Base-by-base conservation (phyloP, 192 early-diverging fungal genomes). In the Coemansia umbellata region DNA sequence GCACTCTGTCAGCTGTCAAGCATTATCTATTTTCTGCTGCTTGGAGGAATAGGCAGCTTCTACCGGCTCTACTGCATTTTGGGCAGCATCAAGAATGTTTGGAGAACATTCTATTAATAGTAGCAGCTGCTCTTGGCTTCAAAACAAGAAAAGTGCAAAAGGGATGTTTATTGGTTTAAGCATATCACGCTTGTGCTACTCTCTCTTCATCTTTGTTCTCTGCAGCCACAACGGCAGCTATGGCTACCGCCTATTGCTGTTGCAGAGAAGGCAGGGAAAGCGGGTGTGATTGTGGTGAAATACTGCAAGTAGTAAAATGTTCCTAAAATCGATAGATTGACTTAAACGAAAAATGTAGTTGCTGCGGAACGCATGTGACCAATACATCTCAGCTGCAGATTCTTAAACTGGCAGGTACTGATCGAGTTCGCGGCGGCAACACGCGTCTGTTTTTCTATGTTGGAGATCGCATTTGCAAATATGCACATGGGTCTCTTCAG, bases 281-380 rank as follows among this genome's bases (percentile, higher is more conserved):
- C n/a, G n/a, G n/a, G n/a, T n/a, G n/a, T n/a, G n/a, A n/a, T n/a
- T n/a, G n/a, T n/a, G n/a, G n/a, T n/a, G n/a, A n/a, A n/a, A n/a
- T n/a, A n/a, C n/a, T n/a, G n/a, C n/a, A n/a, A n/a, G n/a, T n/a
- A n/a, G n/a, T n/a, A n/a, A n/a, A n/a, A n/a, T n/a, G n/a, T n/a
- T n/a, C n/a, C n/a, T n/a, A n/a, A n/a, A n/a, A n/a, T n/a, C n/a
- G n/a, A n/a, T n/a, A n/a, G n/a, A n/a, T n/a, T n/a, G n/a, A n/a
- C n/a, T n/a, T n/a, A n/a, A n/a, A n/a, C 18, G 8, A 21, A 22
- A 2, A 10, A 3, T 50, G 18, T 63, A 63, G 61, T 9, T 90
- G 88, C 64, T 90, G 88, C 45, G 88, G 88, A 18, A 90, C 88
- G 5, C 86, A 88, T 41, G 78, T 85, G 35, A 50, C 53, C 3